A percentile compares a stretch with the other conserved stretches of the same genome.
Conservation (phyloP, 2,329 filamentous ascomycete genomes). For the Tolypocladium inflatum region DNA sequence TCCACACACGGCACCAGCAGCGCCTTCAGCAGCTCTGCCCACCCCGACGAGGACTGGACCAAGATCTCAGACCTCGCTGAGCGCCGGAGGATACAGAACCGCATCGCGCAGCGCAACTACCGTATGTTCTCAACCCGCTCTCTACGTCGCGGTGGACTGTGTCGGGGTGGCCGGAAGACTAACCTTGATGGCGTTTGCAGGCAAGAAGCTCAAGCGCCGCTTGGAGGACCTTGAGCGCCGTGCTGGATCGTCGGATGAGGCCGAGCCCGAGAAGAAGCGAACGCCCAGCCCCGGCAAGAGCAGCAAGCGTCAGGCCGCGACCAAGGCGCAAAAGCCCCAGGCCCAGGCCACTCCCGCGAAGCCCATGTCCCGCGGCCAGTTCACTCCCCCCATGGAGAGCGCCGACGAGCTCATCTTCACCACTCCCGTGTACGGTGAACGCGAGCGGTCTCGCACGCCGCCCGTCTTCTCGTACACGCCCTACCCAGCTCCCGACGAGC, state of each 20-base stretch:
- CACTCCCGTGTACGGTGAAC: constrained; percentile 44
- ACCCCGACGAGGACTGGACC: constrained; percentile 97
- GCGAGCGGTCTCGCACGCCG: constrained; percentile 62
- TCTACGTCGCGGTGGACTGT: no score
- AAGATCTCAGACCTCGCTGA: constrained; percentile 97
- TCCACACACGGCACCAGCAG: constrained; percentile 74
- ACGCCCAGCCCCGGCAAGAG: constrained; percentile 21
- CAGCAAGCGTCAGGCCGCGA: constrained; percentile 32
- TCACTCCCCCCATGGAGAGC: constrained; percentile 49
- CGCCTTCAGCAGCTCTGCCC: constrained; percentile 88
- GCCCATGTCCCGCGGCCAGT: constrained; percentile 42
- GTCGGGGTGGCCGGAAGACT: not conserved
- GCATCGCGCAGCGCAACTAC: constrained; percentile 96
- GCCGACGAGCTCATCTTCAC: constrained; percentile 61
- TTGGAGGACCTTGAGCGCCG: constrained; percentile 77
- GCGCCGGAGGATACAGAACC: constrained; percentile 88
- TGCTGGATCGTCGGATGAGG: constrained; percentile 49
- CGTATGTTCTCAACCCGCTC: constrained; percentile 45
- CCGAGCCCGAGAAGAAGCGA: constrained; percentile 29
- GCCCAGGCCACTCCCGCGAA: constrained; percentile 19
- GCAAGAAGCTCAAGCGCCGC: constrained; percentile 88
- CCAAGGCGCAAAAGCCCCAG: constrained; percentile 16
- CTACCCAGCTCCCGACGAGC: constrained; percentile 58
- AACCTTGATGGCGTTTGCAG: constrained; percentile 29
- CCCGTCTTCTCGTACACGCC: constrained; percentile 58